These are phyloP conservation scores for Beverwykella pulmonaria DNA, from an alignment of 495 filamentous ascomycete genomes.

Conservation along the genomic window DNA sequence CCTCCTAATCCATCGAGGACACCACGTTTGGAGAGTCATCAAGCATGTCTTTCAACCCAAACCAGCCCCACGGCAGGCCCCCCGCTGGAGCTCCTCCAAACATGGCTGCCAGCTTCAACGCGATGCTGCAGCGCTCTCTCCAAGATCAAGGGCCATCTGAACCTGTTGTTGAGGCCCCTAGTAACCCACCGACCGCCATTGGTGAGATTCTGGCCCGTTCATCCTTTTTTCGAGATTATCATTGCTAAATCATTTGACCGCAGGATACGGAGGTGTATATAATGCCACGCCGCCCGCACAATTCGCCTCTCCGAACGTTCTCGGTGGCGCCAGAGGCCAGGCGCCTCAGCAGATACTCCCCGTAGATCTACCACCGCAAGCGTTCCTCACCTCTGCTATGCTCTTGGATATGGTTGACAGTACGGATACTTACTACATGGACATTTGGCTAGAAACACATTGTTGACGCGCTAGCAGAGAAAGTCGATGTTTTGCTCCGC, in stretches of 20 bases:
- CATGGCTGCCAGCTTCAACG: conserved; percentile 20
- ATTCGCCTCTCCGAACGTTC: not conserved
- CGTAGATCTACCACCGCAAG: conserved; percentile 70
- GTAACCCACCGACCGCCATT: conserved; percentile 10
- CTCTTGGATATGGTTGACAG: conserved; percentile 95
- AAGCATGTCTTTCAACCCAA: conserved; percentile 28
- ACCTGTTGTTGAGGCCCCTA: not conserved
- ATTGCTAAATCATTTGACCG: not conserved
- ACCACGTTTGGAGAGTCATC: conserved; percentile 4
- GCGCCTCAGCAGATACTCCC: conserved; percentile 21
- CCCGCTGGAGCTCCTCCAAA: conserved; percentile 8
- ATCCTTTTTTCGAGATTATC: not conserved
- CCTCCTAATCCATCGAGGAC: not conserved
- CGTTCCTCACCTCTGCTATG: conserved; percentile 98
- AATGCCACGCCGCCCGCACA: conserved; percentile 22
- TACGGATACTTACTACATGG: conserved; percentile 51
- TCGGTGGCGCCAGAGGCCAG: conserved; percentile 10
- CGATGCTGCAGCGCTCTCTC: conserved; percentile 25
- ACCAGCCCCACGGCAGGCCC: conserved; percentile 21
- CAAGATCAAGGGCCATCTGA: conserved; percentile 10
- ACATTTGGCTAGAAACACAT: not conserved
- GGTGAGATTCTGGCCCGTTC: conserved; percentile 2
- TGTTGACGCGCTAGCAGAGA: conserved; percentile 61
- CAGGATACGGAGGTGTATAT: conserved; percentile 28
- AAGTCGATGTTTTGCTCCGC: conserved; percentile 83